Percentiles rank a stretch among this genome's conserved stretches.
Conservation (phyloP, 768 basidiomycete species). For the Pleurotus tuoliensis region DNA sequence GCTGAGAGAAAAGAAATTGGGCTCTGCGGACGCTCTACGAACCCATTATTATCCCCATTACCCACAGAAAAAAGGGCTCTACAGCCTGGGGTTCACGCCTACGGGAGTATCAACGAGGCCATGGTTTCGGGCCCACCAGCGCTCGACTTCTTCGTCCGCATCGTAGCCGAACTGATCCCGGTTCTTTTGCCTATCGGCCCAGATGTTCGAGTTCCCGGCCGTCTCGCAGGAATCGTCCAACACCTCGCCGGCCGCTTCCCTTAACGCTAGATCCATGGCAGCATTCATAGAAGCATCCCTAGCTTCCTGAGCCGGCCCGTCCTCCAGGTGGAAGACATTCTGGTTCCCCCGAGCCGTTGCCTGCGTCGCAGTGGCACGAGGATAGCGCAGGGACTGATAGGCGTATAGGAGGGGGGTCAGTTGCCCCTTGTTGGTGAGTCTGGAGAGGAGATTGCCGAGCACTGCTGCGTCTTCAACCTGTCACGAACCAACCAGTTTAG, state of each 20-base stretch:
- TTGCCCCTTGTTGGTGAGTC: constrained; percentile 33
- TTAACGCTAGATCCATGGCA: constrained; percentile 40
- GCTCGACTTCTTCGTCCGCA: constrained; percentile 45
- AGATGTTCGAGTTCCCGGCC: constrained; percentile 45
- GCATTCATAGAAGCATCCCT: constrained; percentile 49
- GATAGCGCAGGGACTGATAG: constrained; percentile 48
- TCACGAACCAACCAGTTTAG: not conserved
- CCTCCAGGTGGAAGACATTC: constrained; percentile 50
- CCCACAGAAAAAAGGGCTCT: not conserved
- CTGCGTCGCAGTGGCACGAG: constrained; percentile 48
- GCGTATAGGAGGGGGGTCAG: constrained; percentile 42
- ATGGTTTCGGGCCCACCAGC: constrained; percentile 37
- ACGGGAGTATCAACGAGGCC: not conserved
- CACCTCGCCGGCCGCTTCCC: constrained; percentile 15
- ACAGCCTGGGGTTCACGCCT: not conserved
- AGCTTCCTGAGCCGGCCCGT: constrained; percentile 47
- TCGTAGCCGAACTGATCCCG: constrained; percentile 48
- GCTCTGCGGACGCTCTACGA: not conserved
- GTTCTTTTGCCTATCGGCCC: constrained; percentile 54
- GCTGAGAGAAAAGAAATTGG: not conserved
- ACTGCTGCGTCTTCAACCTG: constrained; percentile 31
- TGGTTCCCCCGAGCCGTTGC: constrained; percentile 46
- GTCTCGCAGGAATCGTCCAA: constrained; percentile 9
- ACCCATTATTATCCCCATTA: too few species aligned
- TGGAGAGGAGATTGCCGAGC: constrained; percentile 48